Conservation (phyloP, 805 yeast genomes). For the Torulaspora gathmanii region DNA sequence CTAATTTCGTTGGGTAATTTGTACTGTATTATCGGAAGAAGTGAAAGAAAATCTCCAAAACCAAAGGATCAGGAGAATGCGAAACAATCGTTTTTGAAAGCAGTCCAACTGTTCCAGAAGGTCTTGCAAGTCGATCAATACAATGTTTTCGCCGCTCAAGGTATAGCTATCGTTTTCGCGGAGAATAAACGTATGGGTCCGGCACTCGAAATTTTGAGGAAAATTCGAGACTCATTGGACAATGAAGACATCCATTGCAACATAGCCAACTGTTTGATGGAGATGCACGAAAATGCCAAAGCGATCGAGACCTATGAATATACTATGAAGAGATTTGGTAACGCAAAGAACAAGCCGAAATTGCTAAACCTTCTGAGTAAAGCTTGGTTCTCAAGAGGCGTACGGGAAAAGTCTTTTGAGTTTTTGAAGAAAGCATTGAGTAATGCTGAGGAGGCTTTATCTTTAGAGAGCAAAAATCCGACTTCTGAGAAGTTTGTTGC, state of each 20-base stretch:
- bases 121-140: conserved; percentile 77
- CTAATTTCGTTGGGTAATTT: conserved; percentile 85
- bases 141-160: conserved; percentile 96
- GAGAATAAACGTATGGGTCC: conserved; percentile 69
- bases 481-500: conserved; percentile 35
- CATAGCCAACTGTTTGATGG: conserved; percentile 81
- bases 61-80: conserved; percentile 46
- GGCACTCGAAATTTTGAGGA: conserved; percentile 82
- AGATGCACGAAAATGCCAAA: conserved; percentile 73
- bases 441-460: conserved; percentile 54
- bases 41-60: conserved; percentile 43
- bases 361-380: conserved; percentile 72
- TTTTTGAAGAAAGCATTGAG: conserved; percentile 59
- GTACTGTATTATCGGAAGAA: conserved; percentile 78
- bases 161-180: conserved; percentile 87
- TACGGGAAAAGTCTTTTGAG: conserved; percentile 58
- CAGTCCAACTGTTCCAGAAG: conserved; percentile 88
- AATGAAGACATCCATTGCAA: conserved; percentile 81
- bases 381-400: conserved; percentile 82
- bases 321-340: conserved; percentile 60
- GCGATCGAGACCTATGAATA: conserved; percentile 86
- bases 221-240: conserved; percentile 82
- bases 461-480: conserved; percentile 27
- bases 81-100: conserved; percentile 76
- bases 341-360: conserved; percentile 59